A percentile compares a stretch with the other conserved stretches of the same genome.
Conservation (phyloP, 148 eudicot genomes). For the Camellia sinensis region DNA sequence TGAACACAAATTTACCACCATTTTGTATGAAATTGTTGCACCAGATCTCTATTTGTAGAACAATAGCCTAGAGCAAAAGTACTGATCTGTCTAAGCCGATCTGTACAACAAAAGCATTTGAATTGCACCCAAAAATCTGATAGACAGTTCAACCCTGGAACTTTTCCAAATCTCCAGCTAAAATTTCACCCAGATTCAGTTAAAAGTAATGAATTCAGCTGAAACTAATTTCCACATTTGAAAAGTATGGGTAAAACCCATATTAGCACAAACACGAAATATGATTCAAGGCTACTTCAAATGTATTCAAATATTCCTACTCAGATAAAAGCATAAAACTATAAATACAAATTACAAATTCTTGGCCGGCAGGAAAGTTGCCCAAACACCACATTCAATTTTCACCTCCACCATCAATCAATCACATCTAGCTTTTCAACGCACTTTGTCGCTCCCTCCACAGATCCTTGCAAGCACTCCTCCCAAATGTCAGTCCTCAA, state of each 20-base stretch:
- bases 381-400: conserved; percentile 9
- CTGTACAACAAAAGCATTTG: no score
- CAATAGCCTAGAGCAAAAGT: no score
- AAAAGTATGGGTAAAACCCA: not conserved
- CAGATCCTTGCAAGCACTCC: not conserved
- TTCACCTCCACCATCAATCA: conserved; percentile 11
- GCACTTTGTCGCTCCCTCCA: not conserved
- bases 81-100: no score
- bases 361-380: conserved; percentile 6
- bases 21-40: no score
- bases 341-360: conserved; percentile 7
- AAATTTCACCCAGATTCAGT: no score
- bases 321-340: not conserved
- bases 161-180: no score
- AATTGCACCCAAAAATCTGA: no score
- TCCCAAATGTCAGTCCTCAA: not conserved
- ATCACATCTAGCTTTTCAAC: conserved; percentile 3
- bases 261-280: not conserved
- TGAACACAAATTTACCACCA: no score
- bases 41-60: no score
- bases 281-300: conserved; percentile 12
- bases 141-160: no score
- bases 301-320: conserved; percentile 6
- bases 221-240: not conserved
- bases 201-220: not conserved